Base-by-base conservation (phyloP, 2,329 filamentous ascomycete species). In the Parascedosporium putredinis region DNA sequence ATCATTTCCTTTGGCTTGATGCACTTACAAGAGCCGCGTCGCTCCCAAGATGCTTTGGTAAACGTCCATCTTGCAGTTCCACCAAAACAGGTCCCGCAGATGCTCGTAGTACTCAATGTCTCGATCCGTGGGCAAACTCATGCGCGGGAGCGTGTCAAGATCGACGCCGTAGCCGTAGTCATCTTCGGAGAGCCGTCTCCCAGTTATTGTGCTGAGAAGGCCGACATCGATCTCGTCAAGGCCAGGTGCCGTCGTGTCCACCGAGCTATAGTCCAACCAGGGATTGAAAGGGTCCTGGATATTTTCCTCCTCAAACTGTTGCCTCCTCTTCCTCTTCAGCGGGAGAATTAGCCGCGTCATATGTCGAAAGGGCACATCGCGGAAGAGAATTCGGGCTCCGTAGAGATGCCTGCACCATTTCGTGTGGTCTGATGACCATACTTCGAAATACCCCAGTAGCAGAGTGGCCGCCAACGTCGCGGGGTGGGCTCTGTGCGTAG, bases 391-490 rank as follows among this genome's bases (percentile, higher is more conserved):
- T 36, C 84, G 82, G 8, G 88, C 87, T 10, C 93, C 93, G 45
- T 87, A 80, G 33, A 97, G 72, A 66, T 97, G 93, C 54, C 86
- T 91, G 59, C 87, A 93, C 93, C 93, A 98, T 63, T 95, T 95
- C 50, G 85, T 82, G 59, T 97, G 91, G 56, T 98, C 91, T 20
- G 89, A 91, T 31, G 85, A 86, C 83, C 91, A 93, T 16, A 96
- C 87, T 63, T 97, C 93, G 59, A 95, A 97, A 63, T 89, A 97
- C 0, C 83, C 88, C 6, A 98, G 74, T 6, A 97, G 70, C 31
- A 96, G 71, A 0, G 88, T 89, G 2, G 90, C 89, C 6, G 90
- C 91, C n/a, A 97, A 70, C 0, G 89, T 96, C 1, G 87, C 81
- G 7, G 88, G 78, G 50, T 88, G 81, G 7, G 83, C 81, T 49